These are phyloP conservation scores for Earliella scabrosa DNA, from an alignment of 1,284 basidiomycete genomes.

Conservation along the genomic window DNA sequence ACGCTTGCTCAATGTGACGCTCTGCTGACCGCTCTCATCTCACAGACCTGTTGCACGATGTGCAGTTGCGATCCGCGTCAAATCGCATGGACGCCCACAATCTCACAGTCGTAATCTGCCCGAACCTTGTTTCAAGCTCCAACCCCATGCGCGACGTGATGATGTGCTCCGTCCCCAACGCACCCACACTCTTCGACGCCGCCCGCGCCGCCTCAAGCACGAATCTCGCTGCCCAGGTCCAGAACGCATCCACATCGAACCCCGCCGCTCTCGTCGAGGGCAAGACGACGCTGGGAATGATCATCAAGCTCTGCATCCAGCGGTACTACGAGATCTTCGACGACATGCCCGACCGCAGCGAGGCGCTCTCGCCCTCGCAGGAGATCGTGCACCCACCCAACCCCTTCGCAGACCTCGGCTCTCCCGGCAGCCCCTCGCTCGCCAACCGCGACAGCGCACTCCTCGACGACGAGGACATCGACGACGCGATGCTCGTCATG, in stretches of 20 bases:
- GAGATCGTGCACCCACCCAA: constrained; percentile 26
- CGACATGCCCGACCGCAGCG: constrained; percentile 69
- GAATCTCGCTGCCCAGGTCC: constrained; percentile 8
- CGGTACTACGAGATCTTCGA: constrained; percentile 87
- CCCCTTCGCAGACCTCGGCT: constrained; percentile 25
- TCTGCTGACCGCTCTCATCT: constrained; percentile 4
- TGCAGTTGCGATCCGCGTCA: constrained; percentile 61
- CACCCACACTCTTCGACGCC: constrained; percentile 37
- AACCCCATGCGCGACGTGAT: constrained; percentile 72
- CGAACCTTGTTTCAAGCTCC: constrained; percentile 75
- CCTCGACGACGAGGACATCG: constrained; percentile 70
- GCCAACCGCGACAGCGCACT: constrained; percentile 39
- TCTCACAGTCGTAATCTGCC: constrained; percentile 76
- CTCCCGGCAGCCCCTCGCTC: constrained; percentile 30
- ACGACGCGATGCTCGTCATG: constrained; percentile 78
- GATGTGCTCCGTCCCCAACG: constrained; percentile 69
- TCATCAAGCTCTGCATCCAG: constrained; percentile 80
- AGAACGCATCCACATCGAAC: constrained; percentile 13
- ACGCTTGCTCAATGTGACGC: neutral
- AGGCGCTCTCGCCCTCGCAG: constrained; percentile 49
- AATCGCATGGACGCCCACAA: constrained; percentile 88
- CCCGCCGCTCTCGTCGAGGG: constrained; percentile 41
- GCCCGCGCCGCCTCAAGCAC: constrained; percentile 29
- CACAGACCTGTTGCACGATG: constrained; percentile 77
- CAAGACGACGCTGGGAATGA: constrained; percentile 67